These are phyloP conservation scores for Adansonia rubrostipa DNA, from an alignment of 441 rosid species.

Conservation along the genomic window DNA sequence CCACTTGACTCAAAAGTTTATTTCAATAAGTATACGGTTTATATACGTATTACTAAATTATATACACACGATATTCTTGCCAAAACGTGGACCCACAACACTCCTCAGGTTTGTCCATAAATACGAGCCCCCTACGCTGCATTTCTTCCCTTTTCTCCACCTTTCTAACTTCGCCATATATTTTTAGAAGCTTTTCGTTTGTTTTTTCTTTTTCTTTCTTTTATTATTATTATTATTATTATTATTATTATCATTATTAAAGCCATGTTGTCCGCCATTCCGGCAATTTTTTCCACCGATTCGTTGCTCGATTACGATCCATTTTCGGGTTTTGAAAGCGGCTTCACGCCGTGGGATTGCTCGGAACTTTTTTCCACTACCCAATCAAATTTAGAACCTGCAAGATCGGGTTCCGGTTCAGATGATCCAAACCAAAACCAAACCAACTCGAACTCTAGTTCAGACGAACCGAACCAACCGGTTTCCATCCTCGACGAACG, in stretches of 20 bases:
- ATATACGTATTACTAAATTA: not conserved
- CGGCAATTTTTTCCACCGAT: conserved; percentile 42
- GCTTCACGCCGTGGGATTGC: conserved; percentile 66
- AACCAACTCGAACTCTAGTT: conserved; percentile 33
- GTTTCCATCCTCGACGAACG: conserved; percentile 48
- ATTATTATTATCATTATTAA: not conserved
- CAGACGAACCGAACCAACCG: conserved; percentile 36
- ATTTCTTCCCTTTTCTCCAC: conserved; percentile 93
- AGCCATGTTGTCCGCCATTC: conserved; percentile 58
- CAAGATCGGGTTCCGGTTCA: conserved; percentile 42
- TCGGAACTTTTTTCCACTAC: conserved; percentile 43
- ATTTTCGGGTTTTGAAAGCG: conserved; percentile 46
- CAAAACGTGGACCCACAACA: conserved; percentile 26
- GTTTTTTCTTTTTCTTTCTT: not conserved
- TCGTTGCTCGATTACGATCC: conserved; percentile 42
- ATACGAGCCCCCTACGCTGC: conserved; percentile 64
- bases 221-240: not conserved
- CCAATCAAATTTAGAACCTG: conserved; percentile 43
- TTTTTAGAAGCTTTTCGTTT: conserved; percentile 5
- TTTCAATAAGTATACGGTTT: conserved; percentile 12
- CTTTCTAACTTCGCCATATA: conserved; percentile 46
- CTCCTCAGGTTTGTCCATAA: conserved; percentile 45
- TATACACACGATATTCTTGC: not conserved
- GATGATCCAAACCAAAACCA: conserved; percentile 43
- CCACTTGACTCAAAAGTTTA: conserved; percentile 57